Evolutionary conservation across 495 filamentous ascomycete species (phyloP).

Genomic region (Neurospora sp.): DNA sequence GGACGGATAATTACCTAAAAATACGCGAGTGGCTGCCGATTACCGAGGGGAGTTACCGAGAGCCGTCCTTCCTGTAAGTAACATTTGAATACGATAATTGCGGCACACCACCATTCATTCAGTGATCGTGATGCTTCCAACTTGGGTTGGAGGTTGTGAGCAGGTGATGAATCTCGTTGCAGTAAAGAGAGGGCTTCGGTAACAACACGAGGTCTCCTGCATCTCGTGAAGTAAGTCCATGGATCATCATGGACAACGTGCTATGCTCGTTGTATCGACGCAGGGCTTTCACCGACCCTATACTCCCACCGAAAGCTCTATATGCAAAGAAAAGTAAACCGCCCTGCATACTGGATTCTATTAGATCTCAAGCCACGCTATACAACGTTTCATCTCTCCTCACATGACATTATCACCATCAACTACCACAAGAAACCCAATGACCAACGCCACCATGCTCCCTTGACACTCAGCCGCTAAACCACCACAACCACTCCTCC

Average conservation of each 20-base stretch:
- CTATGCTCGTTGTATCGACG: not conserved
- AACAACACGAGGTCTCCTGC: not conserved
- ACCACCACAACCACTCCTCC: not conserved
- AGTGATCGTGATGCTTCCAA: not conserved
- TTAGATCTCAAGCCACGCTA: not conserved
- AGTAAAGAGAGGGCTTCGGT: not conserved
- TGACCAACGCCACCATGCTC: not conserved
- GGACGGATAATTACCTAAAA: not conserved
- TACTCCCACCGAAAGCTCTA: not conserved
- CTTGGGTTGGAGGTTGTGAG: not conserved
- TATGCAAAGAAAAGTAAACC: not conserved
- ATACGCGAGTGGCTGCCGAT: not conserved
- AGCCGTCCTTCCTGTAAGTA: not conserved
- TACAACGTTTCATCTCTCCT: not conserved
- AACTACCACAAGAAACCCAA: not conserved
- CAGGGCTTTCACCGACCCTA: not conserved
- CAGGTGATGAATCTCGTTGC: not conserved
- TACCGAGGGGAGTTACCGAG: not conserved
- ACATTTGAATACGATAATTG: not conserved
- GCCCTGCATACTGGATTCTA: not conserved
- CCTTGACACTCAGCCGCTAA: not conserved
- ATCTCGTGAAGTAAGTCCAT: not conserved
- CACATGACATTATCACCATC: not conserved
- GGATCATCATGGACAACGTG: not conserved
- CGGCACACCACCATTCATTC: not conserved